Evolutionary conservation across 164 flowering plant genomes (phyloP), one percentile per base, ranked within the genome.

Genomic region (Annona cherimola): DNA sequence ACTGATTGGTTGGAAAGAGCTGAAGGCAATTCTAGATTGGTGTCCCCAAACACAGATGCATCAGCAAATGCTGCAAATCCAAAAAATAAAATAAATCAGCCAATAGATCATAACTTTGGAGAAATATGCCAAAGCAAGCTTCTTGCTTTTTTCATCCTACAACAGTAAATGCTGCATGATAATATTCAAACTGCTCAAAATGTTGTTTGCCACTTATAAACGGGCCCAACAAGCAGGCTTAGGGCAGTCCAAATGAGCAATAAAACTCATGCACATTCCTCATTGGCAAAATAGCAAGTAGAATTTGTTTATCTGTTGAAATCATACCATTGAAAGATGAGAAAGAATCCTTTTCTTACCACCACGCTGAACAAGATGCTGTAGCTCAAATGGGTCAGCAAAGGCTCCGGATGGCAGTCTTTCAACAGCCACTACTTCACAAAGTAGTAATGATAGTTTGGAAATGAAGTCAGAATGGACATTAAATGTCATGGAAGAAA

Each of bases 311-410:
- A 12, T 4, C 5, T 12, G 16, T 9, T 1, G 35, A 2, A 54
- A 3, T 46, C 14, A 3, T 54, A 20, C 18, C 16, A 12, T 7
- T 39, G 61, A 42, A 20, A 59, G 6, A n/a, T 16, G 41, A 39
- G 42, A 69, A 18, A 12, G 42, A 5, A 26, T 26, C 11, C 59
- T 42, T 20, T 19, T 1, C 44, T 60, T 86, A 95, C 99, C 96
- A 69, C 87, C 85, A 75, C 85, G 92, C 26, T 85, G 84, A 65
- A 83, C 84, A 72, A 95, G 96, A 80, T 88, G 91, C 74, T 95
- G 88, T 46, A 93, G 83, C 83, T 95, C 98, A 80, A 95, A 95
- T 59, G 97, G 96, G 77, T 95, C 99, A 45, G 94, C 97, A 81
- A 93, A 95, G 50, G 93, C 88, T 74, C 99, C 97, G 69, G 73